Evolutionary conservation across 2,329 filamentous ascomycete genomes (phyloP), one percentile per base, ranked within the genome.

Genomic region (Fusarium tanahbumbuense): DNA sequence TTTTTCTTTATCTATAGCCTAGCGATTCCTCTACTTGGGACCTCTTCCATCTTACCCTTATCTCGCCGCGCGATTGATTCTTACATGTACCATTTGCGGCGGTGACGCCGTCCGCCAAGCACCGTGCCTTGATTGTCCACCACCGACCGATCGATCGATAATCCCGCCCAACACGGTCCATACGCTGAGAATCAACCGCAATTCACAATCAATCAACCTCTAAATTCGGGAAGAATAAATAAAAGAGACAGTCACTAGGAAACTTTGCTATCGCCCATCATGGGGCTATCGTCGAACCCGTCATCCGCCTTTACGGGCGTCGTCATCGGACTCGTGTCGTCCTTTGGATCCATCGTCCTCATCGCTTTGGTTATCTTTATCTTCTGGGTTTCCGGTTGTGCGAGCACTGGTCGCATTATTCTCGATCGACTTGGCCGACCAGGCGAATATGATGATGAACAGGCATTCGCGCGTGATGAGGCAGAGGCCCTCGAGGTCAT

Each of bases 391-490:
- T 81, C 80, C 8, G 80, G 80, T 56, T 82, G 80, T 64, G 98
- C 95, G 40, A 89, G 87, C 57, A 91, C 91, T 53, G 95, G 95
- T 45, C 89, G 95, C 73, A 98, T 99, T 77, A 89, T 98, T 69
- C 88, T 99, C 73, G 96, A 99, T 83, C 91, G 95, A 70, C 91
- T 99, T 79, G 94, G 94, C 47, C 88, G 95, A 64, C 96, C 96
- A 1, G 96, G 96, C 75, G 96, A 98, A 82, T 99, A 94, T 80
- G 96, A 99, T 79, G 96, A 99, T 82, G 96, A 98, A 80, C 95
- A 98, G 82, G 93, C 93, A 13, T 98, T 97, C 83, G 87, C 91
- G 70, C 90, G 93, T 77, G 96, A 98, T 80, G 96, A 99, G 88
- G 94, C 93, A 37, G 94, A 98, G 81, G 96, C 96, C 62, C 83